These are phyloP conservation scores for Yamadazyma olivae DNA, from an alignment of 805 yeast genomes.

Conservation along the genomic window DNA sequence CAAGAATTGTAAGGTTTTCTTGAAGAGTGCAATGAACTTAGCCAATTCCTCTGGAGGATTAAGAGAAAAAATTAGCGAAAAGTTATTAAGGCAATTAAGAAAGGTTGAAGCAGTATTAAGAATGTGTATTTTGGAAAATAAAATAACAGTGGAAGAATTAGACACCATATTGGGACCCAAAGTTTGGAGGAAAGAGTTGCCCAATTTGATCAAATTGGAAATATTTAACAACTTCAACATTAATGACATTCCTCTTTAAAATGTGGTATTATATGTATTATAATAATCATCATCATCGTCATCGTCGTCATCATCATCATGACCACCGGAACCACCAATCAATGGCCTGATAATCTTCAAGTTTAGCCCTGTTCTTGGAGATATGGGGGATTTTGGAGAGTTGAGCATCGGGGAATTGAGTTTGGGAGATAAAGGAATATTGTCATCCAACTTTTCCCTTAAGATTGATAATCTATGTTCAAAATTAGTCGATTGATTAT, in stretches of 20 bases:
- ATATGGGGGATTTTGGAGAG: constrained; percentile 9
- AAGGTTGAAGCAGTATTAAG: constrained; percentile 45
- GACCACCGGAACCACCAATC: constrained; percentile 44
- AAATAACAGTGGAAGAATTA: constrained; percentile 23
- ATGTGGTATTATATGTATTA: not conserved
- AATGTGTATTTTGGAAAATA: constrained; percentile 44
- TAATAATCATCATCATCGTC: constrained; percentile 4
- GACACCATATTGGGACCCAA: constrained; percentile 22
- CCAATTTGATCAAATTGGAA: constrained; percentile 21
- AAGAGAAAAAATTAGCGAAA: constrained; percentile 45
- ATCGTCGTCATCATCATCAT: constrained; percentile 7
- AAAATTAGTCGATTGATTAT: constrained; percentile 47
- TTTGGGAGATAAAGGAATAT: constrained; percentile 2
- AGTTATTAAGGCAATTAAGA: constrained; percentile 37
- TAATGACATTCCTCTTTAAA: not conserved
- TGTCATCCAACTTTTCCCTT: constrained; percentile 2
- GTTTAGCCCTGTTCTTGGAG: constrained; percentile 48
- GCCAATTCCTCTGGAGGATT: constrained; percentile 50
- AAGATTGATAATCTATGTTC: constrained; percentile 35
- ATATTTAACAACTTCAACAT: constrained; percentile 17
- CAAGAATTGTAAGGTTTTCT: constrained; percentile 38
- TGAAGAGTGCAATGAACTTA: constrained; percentile 44
- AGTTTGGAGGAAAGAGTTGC: constrained; percentile 28
- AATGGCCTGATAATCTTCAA: constrained; percentile 61
- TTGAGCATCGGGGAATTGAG: not conserved